Evolutionary conservation across 345 rosid genomes (phyloP), one percentile per base, ranked within the genome.

Genomic region (Eucalyptus cloeziana): DNA sequence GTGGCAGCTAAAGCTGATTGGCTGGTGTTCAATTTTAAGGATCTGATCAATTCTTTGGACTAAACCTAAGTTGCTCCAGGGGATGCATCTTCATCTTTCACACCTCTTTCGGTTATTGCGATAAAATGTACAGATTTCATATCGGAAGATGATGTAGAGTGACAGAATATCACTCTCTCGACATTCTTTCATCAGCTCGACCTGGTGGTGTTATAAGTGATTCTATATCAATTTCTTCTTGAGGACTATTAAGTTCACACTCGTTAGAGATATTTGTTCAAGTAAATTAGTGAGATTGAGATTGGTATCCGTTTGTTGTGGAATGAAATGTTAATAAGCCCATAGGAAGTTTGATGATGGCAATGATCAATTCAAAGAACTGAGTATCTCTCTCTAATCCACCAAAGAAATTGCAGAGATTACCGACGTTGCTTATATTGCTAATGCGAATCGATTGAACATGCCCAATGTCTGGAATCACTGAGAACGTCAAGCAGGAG

Each of bases 1-100:
- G 99, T 97, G 85, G 99, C 99, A 30, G 95, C 92, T 22, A 93
- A 97, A 90, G 98, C 99, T 87, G 97, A 97, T 93, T 98, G 99
- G 99, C 92, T 96, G 91, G 94, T 97, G 86, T 93, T 95, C 83
- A 89, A 90, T 89, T 97, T 98, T 87, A 88, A 88, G 71, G 93
- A 95, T 86, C 90, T 98, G 89, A 93, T 95, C 44, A 94, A 90
- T 91, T 90, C 95, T 16, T 90, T 97, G 92, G 90, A 94, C 19
- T 96, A 76, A 93, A 56, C 30, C 62, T 56, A 56, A 51, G 56
- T 86, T 45, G 87, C 40, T 86, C 15, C 49, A 37, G 22, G 30
- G 13, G 87, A 11, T 37, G 69, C 69, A 24, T 86, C 67, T 15
- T 22, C 87, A 33, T 76, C 47, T 40, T 40, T 40, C 9, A 40